Percentiles rank a stretch among this genome's conserved stretches.
Conservation (phyloP, 768 basidiomycete genomes). For the Clavulina sp. region DNA sequence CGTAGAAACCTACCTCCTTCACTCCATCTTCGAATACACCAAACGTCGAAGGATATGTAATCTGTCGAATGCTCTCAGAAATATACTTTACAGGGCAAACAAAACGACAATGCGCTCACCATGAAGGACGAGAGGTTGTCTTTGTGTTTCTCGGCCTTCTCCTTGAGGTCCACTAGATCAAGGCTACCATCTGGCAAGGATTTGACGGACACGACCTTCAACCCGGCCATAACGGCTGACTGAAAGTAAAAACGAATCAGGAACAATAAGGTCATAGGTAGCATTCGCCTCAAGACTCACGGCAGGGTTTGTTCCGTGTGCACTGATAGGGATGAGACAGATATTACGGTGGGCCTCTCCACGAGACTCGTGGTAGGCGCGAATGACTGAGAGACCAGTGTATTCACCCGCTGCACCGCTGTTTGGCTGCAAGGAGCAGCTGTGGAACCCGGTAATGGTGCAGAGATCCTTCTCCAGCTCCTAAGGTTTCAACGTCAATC, state of each 20-base stretch:
- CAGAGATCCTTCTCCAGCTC: conserved; percentile 85
- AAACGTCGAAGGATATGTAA: conserved; percentile 94
- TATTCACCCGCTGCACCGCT: conserved; percentile 98
- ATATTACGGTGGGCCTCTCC: conserved; percentile 75
- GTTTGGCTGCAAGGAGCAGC: conserved; percentile 95
- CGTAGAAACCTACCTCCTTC: conserved; percentile 31
- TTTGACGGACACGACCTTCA: conserved; percentile 94
- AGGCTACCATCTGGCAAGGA: conserved; percentile 73
- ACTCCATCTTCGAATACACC: conserved; percentile 95
- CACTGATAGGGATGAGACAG: conserved; percentile 86
- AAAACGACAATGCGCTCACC: conserved; percentile 29
- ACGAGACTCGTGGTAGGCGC: conserved; percentile 82
- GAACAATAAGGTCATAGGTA: not conserved
- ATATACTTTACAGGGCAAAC: conserved; percentile 6
- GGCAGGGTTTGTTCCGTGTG: conserved; percentile 97
- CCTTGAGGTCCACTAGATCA: conserved; percentile 68
- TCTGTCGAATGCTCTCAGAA: conserved; percentile 26
- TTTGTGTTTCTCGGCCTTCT: conserved; percentile 81
- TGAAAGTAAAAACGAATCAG: conserved; percentile 17
- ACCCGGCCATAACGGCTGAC: conserved; percentile 93
- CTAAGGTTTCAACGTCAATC: conserved; percentile 21
- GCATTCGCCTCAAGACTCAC: conserved; percentile 44
- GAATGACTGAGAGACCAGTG: conserved; percentile 84
- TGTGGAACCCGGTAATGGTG: conserved; percentile 90
- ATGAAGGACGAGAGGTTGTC: conserved; percentile 90